A percentile compares a stretch with the other conserved stretches of the same genome.
These are phyloP conservation scores for Daldinia decipiens DNA, from an alignment of 495 filamentous ascomycete species.

Conservation along the genomic window DNA sequence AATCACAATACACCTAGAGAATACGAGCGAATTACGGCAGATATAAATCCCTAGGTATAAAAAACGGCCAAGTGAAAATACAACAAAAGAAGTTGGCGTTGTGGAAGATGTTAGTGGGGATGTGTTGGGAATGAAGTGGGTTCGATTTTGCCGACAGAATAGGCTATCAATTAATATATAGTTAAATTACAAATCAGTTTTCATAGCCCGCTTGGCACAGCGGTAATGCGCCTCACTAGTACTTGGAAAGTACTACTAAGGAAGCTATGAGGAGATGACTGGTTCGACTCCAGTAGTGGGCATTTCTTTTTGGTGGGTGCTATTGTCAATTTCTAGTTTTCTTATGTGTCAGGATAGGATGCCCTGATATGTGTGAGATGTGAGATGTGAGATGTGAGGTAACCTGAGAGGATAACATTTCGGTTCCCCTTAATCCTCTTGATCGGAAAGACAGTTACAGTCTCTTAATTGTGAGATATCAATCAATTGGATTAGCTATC, in stretches of 20 bases:
- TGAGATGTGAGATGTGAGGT: too few species aligned
- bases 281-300: conserved; percentile 38
- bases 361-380: too few species aligned
- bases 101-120: background rate
- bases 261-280: conserved; percentile 35
- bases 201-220: conserved; percentile 31
- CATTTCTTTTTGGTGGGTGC: background rate
- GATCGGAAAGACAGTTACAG: background rate
- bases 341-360: too few species aligned
- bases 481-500: background rate
- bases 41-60: background rate
- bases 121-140: background rate
- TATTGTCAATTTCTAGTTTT: background rate
- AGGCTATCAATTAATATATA: background rate
- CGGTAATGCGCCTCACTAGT: conserved; percentile 38
- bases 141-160: background rate
- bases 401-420: background rate
- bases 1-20: background rate
- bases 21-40: background rate
- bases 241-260: conserved; percentile 9
- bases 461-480: background rate
- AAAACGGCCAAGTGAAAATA: background rate
- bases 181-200: too few species aligned
- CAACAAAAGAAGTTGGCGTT: background rate
- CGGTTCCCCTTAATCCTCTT: background rate